Base-by-base conservation (phyloP, 225 moss, liverwort and hornwort genomes). In the Pleurozium schreberi region DNA sequence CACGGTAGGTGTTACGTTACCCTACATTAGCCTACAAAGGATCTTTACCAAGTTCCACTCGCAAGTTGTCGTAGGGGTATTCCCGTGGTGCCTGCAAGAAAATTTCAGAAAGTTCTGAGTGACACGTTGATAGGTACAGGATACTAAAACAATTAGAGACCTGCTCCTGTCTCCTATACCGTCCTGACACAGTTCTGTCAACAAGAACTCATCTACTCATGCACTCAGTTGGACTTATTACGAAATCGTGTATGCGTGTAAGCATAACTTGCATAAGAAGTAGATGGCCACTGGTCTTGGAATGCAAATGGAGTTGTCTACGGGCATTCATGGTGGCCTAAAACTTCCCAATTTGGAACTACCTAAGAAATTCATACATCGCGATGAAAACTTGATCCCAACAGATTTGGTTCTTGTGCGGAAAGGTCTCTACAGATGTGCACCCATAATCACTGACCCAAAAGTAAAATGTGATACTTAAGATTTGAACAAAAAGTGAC, bases 41-140 rank as follows among this genome's bases (percentile, higher is more conserved):
- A 40, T 93, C 96, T 86, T 95, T 95, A 47, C 98, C 98, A 69
- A 96, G 96, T 91, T 97, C 98, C 84, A 95, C 96, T 81, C 95
- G 95, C 87, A 98, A 96, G 81, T 93, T 93, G 85, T 96, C 95
- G 88, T 95, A 98, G 10, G 98, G 97, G 73, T 97, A 98, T 75
- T 97, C 95, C 84, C 97, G 94, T 21, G 98, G 97, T 85, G 97
- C 88, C 98, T 98, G 90, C 86, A 93, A 80, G 64, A 89, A 78
- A 87, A 67, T 18, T 87, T 40, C 61, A 90, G 49, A 74, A 49
- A 62, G 33, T 81, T 76, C 25, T 84, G 38, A 84, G 82, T 82
- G 28, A 71, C 27, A 45, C 9, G 27, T 81, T 69, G 47, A 57
- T 70, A 70, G 14, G 40, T 40, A 31, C 21, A 63, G 16, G n/a